Conservation (phyloP, 306 rosid genomes). For the Phaseolus lunatus region DNA sequence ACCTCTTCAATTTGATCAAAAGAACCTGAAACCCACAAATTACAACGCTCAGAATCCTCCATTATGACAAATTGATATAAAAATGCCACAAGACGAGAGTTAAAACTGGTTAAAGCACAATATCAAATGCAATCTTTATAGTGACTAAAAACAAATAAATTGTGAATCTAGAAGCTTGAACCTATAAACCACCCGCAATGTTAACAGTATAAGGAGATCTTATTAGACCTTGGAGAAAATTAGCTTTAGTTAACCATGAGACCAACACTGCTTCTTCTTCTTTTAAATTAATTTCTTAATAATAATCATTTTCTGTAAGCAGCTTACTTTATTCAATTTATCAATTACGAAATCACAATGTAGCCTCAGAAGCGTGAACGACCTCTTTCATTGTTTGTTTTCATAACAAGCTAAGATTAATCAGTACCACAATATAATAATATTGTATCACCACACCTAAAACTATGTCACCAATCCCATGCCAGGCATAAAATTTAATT, state of each 20-base stretch:
- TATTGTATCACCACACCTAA: neutral
- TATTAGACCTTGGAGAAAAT: conserved; percentile 12
- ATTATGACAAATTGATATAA: conserved; percentile 14
- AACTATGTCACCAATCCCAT: neutral
- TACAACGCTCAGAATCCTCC: conserved; percentile 3
- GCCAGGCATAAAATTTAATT: conserved; percentile 14
- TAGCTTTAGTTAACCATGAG: conserved; percentile 15
- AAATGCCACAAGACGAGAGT: neutral
- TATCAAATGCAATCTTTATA: neutral
- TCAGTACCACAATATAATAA: conserved; percentile 7
- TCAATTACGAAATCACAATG: conserved; percentile 1
- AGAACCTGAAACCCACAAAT: conserved; percentile 45
- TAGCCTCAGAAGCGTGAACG: neutral
- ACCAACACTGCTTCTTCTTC: neutral
- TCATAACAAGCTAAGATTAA: neutral
- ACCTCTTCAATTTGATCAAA: conserved; percentile 57
- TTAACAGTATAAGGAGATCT: neutral
- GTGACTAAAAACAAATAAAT: neutral
- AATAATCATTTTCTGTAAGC: neutral
- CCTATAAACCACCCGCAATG: too few species aligned
- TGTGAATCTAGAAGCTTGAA: too few species aligned
- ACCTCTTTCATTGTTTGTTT: neutral
- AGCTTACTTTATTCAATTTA: conserved; percentile 27
- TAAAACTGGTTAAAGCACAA: conserved; percentile 12
- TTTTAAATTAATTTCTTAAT: neutral